These are phyloP conservation scores for Xylariales sp. DNA, from an alignment of 2,329 filamentous ascomycete species.

Conservation along the genomic window DNA sequence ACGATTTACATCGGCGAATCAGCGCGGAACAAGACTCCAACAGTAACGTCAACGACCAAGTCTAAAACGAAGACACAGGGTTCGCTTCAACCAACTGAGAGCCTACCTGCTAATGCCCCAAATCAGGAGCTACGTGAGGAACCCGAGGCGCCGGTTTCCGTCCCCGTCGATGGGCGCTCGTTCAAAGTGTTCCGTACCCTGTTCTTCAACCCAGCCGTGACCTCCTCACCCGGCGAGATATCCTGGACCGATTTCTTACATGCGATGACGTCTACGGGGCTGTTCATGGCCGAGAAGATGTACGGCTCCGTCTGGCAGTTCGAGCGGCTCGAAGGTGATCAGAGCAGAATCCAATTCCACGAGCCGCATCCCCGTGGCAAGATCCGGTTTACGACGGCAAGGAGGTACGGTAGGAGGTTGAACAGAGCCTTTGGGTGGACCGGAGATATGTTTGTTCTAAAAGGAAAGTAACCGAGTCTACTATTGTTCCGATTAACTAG, in stretches of 20 bases:
- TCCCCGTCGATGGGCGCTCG: conserved; percentile 47
- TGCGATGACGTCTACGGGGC: conserved; percentile 61
- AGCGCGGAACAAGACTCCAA: background rate
- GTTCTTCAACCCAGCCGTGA: conserved; percentile 53
- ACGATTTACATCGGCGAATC: background rate
- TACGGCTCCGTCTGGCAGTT: conserved; percentile 73
- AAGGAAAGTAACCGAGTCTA: background rate
- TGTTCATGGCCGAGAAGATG: conserved; percentile 64
- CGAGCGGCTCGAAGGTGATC: conserved; percentile 53
- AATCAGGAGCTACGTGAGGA: no score
- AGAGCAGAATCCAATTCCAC: conserved; percentile 67
- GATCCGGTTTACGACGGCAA: conserved; percentile 59
- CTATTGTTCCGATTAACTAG: no score
- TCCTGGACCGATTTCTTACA: conserved; percentile 65
- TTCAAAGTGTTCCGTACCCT: conserved; percentile 54
- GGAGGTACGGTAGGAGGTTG: conserved; percentile 61
- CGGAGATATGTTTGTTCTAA: conserved; percentile 57
- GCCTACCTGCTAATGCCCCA: no score
- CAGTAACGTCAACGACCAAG: background rate
- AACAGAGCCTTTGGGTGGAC: conserved; percentile 63
- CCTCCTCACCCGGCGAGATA: conserved; percentile 59
- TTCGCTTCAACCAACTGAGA: no score
- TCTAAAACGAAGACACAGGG: background rate
- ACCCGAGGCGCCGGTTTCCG: background rate
- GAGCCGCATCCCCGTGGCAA: conserved; percentile 68